Evolutionary conservation across 1,139 yeast genomes (phyloP).

Genomic region (Zygoascus meyerae): DNA sequence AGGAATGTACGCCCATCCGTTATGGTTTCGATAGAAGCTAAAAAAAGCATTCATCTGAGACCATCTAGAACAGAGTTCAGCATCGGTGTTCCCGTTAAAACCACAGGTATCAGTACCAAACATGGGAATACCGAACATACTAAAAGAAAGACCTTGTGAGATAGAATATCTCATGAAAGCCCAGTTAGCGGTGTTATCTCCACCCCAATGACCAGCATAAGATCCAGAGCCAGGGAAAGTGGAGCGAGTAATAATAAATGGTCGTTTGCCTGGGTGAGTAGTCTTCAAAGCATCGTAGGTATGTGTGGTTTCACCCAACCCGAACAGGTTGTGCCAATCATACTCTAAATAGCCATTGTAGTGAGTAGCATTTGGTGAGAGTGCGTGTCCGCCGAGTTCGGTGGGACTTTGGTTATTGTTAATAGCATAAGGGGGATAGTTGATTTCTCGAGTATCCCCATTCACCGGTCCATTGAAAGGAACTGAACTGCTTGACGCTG

Average conservation of each 20-base stretch:
- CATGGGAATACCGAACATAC: slow-evolving; percentile 20
- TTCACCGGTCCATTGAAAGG: slow-evolving; percentile 14
- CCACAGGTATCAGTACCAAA: slow-evolving; percentile 23
- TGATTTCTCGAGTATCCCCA: slow-evolving; percentile 22
- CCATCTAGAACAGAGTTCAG: slow-evolving; percentile 22
- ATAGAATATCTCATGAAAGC: slow-evolving; percentile 15
- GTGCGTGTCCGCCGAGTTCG: slow-evolving; percentile 10
- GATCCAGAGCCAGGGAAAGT: slow-evolving; percentile 21
- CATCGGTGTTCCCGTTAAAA: slow-evolving; percentile 16
- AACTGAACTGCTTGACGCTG: background rate
- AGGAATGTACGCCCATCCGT: slow-evolving; percentile 11
- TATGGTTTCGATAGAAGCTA: slow-evolving; percentile 21
- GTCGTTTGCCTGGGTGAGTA: slow-evolving; percentile 17
- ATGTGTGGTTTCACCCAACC: slow-evolving; percentile 14
- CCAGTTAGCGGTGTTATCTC: slow-evolving; percentile 21
- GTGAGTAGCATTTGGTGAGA: slow-evolving; percentile 10
- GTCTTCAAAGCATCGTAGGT: slow-evolving; percentile 15
- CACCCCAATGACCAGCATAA: slow-evolving; percentile 22
- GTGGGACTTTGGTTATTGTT: slow-evolving; percentile 20
- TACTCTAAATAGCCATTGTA: slow-evolving; percentile 34
- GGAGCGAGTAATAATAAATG: slow-evolving; percentile 20
- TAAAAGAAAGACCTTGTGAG: slow-evolving; percentile 17
- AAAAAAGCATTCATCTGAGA: slow-evolving; percentile 20
- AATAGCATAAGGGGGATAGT: slow-evolving; percentile 34
- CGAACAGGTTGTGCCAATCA: slow-evolving; percentile 23